Evolutionary conservation across 768 basidiomycete genomes (phyloP).

Genomic region (Tremella fuciformis): DNA sequence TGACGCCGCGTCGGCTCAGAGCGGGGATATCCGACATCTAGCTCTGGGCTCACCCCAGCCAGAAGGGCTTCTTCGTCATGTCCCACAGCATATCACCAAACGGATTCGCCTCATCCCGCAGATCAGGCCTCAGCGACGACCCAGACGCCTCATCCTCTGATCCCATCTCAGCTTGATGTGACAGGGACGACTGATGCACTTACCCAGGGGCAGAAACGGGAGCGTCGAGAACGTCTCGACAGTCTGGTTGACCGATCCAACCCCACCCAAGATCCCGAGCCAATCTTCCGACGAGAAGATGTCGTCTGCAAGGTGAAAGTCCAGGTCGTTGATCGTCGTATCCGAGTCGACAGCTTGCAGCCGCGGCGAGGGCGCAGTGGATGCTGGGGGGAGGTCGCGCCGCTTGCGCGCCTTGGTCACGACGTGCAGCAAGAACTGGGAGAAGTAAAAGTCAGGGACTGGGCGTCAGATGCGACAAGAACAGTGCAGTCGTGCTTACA

Average conservation of each 20-base stretch:
- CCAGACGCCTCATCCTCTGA: background rate
- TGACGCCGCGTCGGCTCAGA: too few species aligned
- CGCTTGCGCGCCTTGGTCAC: slow-evolving; percentile 34
- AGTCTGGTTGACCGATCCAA: background rate
- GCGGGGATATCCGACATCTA: too few species aligned
- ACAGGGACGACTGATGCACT: background rate
- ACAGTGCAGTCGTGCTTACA: background rate
- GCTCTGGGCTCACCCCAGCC: background rate
- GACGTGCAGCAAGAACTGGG: slow-evolving; percentile 32
- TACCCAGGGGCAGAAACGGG: background rate
- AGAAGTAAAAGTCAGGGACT: slow-evolving; percentile 44
- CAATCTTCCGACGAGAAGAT: slow-evolving; percentile 3
- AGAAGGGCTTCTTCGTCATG: slow-evolving; percentile 6
- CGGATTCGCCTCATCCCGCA: background rate
- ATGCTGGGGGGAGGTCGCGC: slow-evolving; percentile 34
- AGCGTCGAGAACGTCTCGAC: background rate
- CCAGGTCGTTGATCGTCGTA: background rate
- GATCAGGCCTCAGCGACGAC: background rate
- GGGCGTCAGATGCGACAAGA: background rate
- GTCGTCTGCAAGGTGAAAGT: background rate
- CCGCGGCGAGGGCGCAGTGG: slow-evolving; percentile 8
- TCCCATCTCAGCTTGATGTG: background rate
- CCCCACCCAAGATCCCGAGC: slow-evolving; percentile 1
- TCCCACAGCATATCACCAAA: slow-evolving; percentile 8
- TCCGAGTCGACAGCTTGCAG: background rate